A percentile compares a stretch with the other conserved stretches of the same genome.
Evolutionary conservation across 2,329 filamentous ascomycete genomes (phyloP).

Genomic region (Cytospora leucostoma): DNA sequence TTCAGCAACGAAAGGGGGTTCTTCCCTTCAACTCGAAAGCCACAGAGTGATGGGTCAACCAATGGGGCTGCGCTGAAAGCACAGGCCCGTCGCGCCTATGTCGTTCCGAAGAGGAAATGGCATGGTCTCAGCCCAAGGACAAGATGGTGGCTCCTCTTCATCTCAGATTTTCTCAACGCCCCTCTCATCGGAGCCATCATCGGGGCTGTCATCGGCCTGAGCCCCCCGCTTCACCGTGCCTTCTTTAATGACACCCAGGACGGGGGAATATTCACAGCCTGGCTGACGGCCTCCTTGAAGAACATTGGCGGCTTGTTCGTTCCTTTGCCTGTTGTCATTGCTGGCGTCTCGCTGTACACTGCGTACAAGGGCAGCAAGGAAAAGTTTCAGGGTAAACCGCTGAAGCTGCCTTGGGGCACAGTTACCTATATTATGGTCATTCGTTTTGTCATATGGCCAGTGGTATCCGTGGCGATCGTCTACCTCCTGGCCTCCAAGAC

Average conservation of each 20-base stretch:
- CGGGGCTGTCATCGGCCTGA: conserved; percentile 61
- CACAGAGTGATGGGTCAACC: background rate
- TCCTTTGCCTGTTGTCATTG: conserved; percentile 64
- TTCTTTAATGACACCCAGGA: conserved; percentile 61
- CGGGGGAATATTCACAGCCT: conserved; percentile 66
- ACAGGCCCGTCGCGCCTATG: conserved; percentile 30
- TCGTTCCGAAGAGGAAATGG: conserved; percentile 35
- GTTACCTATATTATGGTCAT: conserved; percentile 55
- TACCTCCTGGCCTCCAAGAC: conserved; percentile 58
- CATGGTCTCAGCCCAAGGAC: conserved; percentile 32
- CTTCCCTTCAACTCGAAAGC: conserved; percentile 34
- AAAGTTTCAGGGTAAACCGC: conserved; percentile 31
- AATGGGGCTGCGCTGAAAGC: background rate
- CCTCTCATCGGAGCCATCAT: conserved; percentile 61
- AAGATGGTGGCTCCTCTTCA: conserved; percentile 40
- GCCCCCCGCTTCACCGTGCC: conserved; percentile 57
- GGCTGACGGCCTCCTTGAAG: conserved; percentile 62
- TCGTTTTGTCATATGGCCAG: conserved; percentile 63
- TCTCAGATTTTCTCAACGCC: conserved; percentile 58
- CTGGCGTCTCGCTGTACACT: conserved; percentile 64
- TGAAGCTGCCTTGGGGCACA: conserved; percentile 49
- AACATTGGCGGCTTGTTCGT: conserved; percentile 67
- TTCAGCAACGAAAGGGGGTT: conserved; percentile 31
- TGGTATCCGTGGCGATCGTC: conserved; percentile 54
- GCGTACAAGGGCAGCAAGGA: conserved; percentile 49